Evolutionary conservation across 192 early-diverging fungal genomes (phyloP).

Genomic region (Coemansia sp.): DNA sequence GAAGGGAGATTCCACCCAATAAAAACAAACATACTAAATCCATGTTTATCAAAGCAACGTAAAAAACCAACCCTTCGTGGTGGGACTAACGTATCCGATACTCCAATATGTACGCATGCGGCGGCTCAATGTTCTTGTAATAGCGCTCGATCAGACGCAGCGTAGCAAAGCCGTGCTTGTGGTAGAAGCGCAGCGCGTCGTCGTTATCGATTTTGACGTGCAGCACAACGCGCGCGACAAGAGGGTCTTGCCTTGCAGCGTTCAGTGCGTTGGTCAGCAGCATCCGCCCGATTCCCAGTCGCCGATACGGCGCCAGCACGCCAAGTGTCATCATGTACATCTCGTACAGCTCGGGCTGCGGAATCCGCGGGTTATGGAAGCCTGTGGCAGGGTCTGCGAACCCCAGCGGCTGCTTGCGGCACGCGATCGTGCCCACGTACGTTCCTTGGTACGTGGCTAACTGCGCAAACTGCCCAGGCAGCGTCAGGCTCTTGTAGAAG

Average conservation of each 20-base stretch:
- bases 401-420: conserved; percentile 67
- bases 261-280: conserved; percentile 62
- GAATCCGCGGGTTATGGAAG: conserved; percentile 35
- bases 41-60: background rate
- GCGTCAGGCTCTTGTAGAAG: conserved; percentile 78
- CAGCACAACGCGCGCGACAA: conserved; percentile 65
- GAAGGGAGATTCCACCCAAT: no score
- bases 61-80: background rate
- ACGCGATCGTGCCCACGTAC: conserved; percentile 84
- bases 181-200: conserved; percentile 82
- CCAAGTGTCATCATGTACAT: conserved; percentile 95
- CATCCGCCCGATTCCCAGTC: conserved; percentile 72
- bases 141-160: conserved; percentile 66
- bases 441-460: conserved; percentile 67
- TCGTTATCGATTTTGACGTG: conserved; percentile 87
- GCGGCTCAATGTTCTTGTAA: conserved; percentile 82
- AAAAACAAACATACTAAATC: no score
- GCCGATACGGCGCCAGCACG: conserved; percentile 81
- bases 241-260: conserved; percentile 42
- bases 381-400: conserved; percentile 39
- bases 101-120: conserved; percentile 74
- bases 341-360: conserved; percentile 15
- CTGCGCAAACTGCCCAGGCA: conserved; percentile 70
- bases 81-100: conserved; percentile 21
- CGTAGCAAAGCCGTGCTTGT: conserved; percentile 73